phyloP scores from a whole-genome alignment of 495 filamentous ascomycete species.

The Xylaria longipes region DNA sequence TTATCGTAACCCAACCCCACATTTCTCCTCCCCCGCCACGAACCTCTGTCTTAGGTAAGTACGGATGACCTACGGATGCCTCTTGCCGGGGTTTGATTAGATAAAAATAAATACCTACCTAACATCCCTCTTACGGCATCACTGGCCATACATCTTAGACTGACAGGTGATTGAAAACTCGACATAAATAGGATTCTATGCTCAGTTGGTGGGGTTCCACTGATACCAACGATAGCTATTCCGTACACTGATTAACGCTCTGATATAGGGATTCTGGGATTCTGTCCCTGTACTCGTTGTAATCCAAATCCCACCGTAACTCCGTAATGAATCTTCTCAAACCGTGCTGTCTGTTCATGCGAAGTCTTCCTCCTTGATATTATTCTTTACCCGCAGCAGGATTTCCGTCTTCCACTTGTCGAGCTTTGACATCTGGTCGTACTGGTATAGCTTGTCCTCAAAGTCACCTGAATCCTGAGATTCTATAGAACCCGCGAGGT shows the following conservation, averaged over 20 bases:
- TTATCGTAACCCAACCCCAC: slow-evolving; percentile 36
- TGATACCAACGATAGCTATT: slow-evolving; percentile 7
- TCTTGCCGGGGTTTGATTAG: background rate
- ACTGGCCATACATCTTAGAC: background rate
- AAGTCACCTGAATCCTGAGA: slow-evolving; percentile 78
- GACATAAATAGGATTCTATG: background rate
- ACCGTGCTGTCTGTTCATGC: slow-evolving; percentile 37
- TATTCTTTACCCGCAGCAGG: slow-evolving; percentile 79
- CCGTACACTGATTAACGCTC: slow-evolving; percentile 19
- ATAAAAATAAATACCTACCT: background rate
- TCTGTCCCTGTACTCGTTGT: slow-evolving; percentile 19
- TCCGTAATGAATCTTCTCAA: slow-evolving; percentile 25
- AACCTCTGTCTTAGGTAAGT: no score
- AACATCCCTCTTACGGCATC: background rate
- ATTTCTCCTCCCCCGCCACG: slow-evolving; percentile 35
- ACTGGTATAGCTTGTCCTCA: slow-evolving; percentile 84
- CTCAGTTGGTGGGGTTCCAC: background rate
- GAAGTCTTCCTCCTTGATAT: slow-evolving; percentile 72
- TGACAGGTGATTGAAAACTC: background rate
- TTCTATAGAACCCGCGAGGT: slow-evolving; percentile 74
- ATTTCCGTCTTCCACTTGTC: slow-evolving; percentile 96
- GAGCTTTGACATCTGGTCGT: slow-evolving; percentile 85
- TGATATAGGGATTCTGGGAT: slow-evolving; percentile 18
- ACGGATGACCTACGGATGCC: background rate
- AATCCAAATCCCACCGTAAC: slow-evolving; percentile 26